Percentiles rank a stretch among this genome's conserved stretches.
Evolutionary conservation across 2,329 filamentous ascomycete genomes (phyloP).

Genomic region (Fusarium miscanthi): DNA sequence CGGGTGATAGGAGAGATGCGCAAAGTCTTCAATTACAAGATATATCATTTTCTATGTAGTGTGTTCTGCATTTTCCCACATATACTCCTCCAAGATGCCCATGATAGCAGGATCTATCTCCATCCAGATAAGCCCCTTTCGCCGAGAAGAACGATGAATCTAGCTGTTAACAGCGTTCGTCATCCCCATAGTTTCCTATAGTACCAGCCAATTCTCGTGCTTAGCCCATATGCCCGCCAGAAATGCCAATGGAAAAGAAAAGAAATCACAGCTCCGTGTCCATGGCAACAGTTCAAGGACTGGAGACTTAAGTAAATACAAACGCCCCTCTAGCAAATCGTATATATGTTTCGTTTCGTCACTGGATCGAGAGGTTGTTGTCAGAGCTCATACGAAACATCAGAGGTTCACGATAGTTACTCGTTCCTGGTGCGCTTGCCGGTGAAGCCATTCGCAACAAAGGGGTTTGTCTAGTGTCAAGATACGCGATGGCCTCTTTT

Average conservation of each 20-base stretch:
- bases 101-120: conserved; percentile 1
- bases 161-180: conserved; percentile 1
- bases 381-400: conserved; percentile 40
- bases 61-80: conserved; percentile 3
- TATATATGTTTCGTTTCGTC: not conserved
- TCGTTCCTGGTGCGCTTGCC: conserved; percentile 40
- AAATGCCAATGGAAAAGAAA: conserved; percentile 14
- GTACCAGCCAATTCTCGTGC: not conserved
- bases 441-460: conserved; percentile 48
- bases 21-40: not conserved
- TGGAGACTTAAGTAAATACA: not conserved
- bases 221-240: conserved; percentile 3
- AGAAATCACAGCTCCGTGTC: conserved; percentile 17
- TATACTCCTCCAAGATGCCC: conserved; percentile 7
- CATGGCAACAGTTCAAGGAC: not conserved
- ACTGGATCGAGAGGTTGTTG: conserved; percentile 21
- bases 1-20: not conserved
- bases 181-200: conserved; percentile 1
- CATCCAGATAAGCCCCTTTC: conserved; percentile 6
- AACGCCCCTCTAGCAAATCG: not conserved
- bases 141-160: not conserved
- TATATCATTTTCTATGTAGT: conserved; percentile 16
- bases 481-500: conserved; percentile 56
- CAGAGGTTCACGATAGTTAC: conserved; percentile 30
- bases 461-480: conserved; percentile 47